These are phyloP conservation scores for Hypoxylon rickii DNA, from an alignment of 495 filamentous ascomycete species.

Conservation along the genomic window DNA sequence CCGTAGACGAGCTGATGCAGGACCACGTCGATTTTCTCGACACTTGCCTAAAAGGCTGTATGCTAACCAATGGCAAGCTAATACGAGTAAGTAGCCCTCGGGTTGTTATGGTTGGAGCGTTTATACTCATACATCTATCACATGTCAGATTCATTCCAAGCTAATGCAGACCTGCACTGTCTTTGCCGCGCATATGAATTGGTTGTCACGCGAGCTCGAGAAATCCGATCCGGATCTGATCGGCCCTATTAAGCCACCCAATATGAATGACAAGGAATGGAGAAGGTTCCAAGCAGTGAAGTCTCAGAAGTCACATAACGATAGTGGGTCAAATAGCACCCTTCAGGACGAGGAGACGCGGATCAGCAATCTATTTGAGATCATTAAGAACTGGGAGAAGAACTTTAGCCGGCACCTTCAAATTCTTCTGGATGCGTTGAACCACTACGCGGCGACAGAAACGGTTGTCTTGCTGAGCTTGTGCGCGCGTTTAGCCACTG, in stretches of 20 bases:
- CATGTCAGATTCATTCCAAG: constrained; percentile 85
- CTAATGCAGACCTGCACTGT: constrained; percentile 89
- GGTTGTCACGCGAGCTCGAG: constrained; percentile 77
- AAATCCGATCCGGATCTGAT: constrained; percentile 75
- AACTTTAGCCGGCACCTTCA: constrained; percentile 90
- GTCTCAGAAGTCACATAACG: constrained; percentile 36
- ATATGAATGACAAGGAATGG: constrained; percentile 61
- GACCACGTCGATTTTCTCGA: constrained; percentile 98
- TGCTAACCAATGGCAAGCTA: constrained; percentile 94
- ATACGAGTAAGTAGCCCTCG: constrained; percentile 67
- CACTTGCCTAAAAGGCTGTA: constrained; percentile 97
- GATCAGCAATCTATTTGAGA: constrained; percentile 79
- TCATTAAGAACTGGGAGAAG: constrained; percentile 83
- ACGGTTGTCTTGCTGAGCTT: constrained; percentile 91
- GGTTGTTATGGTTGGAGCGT: constrained; percentile 6
- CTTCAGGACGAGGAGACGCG: constrained; percentile 62
- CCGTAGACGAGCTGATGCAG: constrained; percentile 97
- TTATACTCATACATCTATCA: constrained; percentile 26
- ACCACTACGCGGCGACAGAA: constrained; percentile 96
- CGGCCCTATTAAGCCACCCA: constrained; percentile 52
- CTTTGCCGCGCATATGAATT: constrained; percentile 84
- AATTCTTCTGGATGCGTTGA: constrained; percentile 88
- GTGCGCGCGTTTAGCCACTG: constrained; percentile 75
- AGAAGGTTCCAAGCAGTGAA: constrained; percentile 48
- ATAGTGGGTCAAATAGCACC: constrained; percentile 22